phyloP scores from a whole-genome alignment of 768 basidiomycete species.

The Sistotremastrum suecicum region DNA sequence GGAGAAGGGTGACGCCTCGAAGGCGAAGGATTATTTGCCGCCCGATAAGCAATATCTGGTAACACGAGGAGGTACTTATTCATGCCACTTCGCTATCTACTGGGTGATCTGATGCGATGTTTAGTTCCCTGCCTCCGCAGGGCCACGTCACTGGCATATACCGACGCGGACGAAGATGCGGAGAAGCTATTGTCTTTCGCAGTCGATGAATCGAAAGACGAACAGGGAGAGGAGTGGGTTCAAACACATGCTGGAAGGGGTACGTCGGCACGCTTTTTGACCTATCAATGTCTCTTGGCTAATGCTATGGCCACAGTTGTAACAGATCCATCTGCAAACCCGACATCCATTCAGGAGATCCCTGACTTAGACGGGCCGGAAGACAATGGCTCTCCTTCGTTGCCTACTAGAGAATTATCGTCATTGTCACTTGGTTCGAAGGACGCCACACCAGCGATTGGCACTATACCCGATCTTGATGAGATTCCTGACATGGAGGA shows the following conservation, averaged over 20 bases:
- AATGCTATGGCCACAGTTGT: conserved; percentile 20
- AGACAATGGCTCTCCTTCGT: conserved; percentile 27
- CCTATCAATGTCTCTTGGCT: not conserved
- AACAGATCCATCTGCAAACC: conserved; percentile 38
- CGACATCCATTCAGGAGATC: conserved; percentile 68
- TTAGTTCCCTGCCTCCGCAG: conserved; percentile 89
- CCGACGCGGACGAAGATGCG: conserved; percentile 91
- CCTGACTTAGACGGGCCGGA: conserved; percentile 61
- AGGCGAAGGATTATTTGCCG: conserved; percentile 86
- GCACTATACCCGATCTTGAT: conserved; percentile 74
- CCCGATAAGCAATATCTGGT: conserved; percentile 93
- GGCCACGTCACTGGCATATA: conserved; percentile 84
- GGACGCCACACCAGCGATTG: conserved; percentile 16
- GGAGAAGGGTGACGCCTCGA: conserved; percentile 85
- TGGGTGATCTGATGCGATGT: not conserved
- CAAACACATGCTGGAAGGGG: conserved; percentile 84
- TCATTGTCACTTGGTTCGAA: conserved; percentile 13
- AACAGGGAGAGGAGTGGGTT: conserved; percentile 75
- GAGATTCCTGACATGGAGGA: conserved; percentile 99
- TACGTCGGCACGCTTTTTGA: conserved; percentile 7
- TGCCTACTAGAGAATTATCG: conserved; percentile 21
- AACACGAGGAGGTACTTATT: conserved; percentile 49
- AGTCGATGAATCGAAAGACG: conserved; percentile 32
- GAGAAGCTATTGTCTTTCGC: conserved; percentile 80
- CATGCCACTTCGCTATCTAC: not conserved